phyloP scores from a whole-genome alignment of 1,284 basidiomycete species.

The Peniophora sp. region DNA sequence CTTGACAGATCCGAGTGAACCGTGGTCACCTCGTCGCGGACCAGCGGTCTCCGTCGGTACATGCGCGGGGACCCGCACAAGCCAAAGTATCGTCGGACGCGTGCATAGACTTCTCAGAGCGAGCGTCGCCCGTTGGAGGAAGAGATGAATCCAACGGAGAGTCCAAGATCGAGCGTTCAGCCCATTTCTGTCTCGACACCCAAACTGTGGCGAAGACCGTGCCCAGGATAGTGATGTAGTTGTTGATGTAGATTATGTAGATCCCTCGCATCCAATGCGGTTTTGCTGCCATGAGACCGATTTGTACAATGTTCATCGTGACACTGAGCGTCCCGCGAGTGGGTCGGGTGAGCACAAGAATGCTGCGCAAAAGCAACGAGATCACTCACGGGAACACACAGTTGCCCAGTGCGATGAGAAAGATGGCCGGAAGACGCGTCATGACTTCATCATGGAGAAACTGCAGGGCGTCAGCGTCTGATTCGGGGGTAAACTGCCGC shows the following conservation, averaged over 20 bases:
- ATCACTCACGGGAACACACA: slow-evolving; percentile 24
- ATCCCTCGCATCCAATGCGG: slow-evolving; percentile 12
- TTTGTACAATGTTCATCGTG: slow-evolving; percentile 18
- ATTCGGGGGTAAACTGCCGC: slow-evolving; percentile 1
- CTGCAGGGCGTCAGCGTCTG: not conserved
- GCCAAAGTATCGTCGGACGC: too few species aligned
- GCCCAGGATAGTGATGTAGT: slow-evolving; percentile 27
- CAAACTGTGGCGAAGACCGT: slow-evolving; percentile 31
- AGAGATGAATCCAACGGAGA: slow-evolving; percentile 4
- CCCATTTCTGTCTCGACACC: slow-evolving; percentile 18
- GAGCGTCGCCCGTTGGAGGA: too few species aligned
- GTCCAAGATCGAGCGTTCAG: slow-evolving; percentile 6
- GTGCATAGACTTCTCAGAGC: too few species aligned
- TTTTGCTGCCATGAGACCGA: slow-evolving; percentile 19
- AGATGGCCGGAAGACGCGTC: slow-evolving; percentile 17
- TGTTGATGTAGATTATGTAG: slow-evolving; percentile 18
- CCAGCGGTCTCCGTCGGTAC: too few species aligned
- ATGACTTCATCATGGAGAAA: slow-evolving; percentile 12
- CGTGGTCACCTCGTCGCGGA: too few species aligned
- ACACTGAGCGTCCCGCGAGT: slow-evolving; percentile 4
- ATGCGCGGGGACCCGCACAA: too few species aligned
- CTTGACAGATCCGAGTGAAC: too few species aligned
- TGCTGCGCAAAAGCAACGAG: not conserved
- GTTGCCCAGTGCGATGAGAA: slow-evolving; percentile 23
- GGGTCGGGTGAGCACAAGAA: slow-evolving; percentile 1